Evolutionary conservation across 2,329 filamentous ascomycete species (phyloP), one percentile per base, ranked within the genome.

Genomic region (Fusarium sacchari): DNA sequence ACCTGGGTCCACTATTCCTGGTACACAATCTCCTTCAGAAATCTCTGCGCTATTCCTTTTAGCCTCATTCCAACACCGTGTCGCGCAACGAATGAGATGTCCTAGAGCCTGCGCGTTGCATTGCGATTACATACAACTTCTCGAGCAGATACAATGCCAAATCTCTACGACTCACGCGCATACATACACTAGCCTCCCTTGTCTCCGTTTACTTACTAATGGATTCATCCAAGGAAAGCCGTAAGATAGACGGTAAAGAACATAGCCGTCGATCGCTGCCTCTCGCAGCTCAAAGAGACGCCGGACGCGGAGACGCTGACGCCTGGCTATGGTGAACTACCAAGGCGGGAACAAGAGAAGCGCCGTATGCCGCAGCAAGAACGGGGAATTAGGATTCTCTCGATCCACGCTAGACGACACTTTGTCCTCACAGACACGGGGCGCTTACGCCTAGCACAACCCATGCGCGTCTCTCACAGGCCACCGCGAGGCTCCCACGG

Each of bases 291-390:
- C 56, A 55, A 52, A 73, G 62, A 73, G 67, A 73, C 71, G 71
- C 71, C 71, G 49, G 49, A 49, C 58, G 71, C 71, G 50, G 39
- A 72, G 58, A 58, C 71, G 42, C 67, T 73, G 71, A 67, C 66
- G 57, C 64, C 69, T 46, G 46, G 34, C 60, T 43, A 44, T 46
- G 39, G 47, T 60, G 6, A 49, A 43, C 57, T 55, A 65, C 55
- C 55, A 67, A 67, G 65, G 53, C 62, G 37, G 39, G 39, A 71
- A 63, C 36, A 43, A 37, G 34, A 71, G 71, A 69, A 67, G 71
- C 71, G 71, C 60, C 59, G 57, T 61, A 64, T 44, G 71, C 58
- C 37, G 53, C 60, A 71, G 56, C 63, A 68, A 40, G 44, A 70
- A 73, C 36, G 56, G 59, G 71, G 39, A 49, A 63, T 60, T 36